Conservation (phyloP, 169 alveolate genomes). For the Plasmodium relictum region DNA sequence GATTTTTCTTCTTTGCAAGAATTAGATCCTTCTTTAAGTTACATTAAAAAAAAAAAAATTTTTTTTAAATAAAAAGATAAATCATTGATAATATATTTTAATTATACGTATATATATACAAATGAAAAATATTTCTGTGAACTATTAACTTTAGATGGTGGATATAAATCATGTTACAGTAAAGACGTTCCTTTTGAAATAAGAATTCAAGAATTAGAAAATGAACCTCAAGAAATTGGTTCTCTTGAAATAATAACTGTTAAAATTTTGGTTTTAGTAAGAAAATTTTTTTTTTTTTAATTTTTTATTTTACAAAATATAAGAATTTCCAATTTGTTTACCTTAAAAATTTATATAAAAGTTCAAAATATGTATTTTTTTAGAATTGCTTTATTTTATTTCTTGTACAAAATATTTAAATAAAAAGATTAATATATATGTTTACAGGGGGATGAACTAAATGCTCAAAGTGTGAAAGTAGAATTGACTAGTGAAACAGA, state of each 20-base stretch:
- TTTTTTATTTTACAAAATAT: no score
- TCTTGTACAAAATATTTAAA: no score
- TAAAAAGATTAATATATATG: background rate
- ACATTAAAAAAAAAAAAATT: constrained; percentile 16
- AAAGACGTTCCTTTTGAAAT: constrained; percentile 95
- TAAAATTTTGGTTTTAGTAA: constrained; percentile 88
- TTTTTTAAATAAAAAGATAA: background rate
- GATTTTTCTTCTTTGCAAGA: constrained; percentile 94
- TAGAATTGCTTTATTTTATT: no score
- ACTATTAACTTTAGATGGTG: constrained; percentile 85
- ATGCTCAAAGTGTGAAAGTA: constrained; percentile 88
- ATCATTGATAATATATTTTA: background rate
- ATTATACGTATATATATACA: no score
- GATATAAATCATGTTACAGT: constrained; percentile 91
- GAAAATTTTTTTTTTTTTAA: background rate
- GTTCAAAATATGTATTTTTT: no score
- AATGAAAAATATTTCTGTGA: background rate
- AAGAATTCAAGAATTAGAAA: constrained; percentile 86
- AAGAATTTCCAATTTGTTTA: no score
- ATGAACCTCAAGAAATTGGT: constrained; percentile 91
- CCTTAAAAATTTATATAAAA: no score
- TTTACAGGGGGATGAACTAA: constrained; percentile 89
- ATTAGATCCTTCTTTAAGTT: constrained; percentile 93
- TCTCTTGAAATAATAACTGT: constrained; percentile 92
- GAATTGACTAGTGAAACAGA: constrained; percentile 95